These are phyloP conservation scores for Chalciporus sp. DNA, from an alignment of 1,284 basidiomycete genomes.

Conservation along the genomic window DNA sequence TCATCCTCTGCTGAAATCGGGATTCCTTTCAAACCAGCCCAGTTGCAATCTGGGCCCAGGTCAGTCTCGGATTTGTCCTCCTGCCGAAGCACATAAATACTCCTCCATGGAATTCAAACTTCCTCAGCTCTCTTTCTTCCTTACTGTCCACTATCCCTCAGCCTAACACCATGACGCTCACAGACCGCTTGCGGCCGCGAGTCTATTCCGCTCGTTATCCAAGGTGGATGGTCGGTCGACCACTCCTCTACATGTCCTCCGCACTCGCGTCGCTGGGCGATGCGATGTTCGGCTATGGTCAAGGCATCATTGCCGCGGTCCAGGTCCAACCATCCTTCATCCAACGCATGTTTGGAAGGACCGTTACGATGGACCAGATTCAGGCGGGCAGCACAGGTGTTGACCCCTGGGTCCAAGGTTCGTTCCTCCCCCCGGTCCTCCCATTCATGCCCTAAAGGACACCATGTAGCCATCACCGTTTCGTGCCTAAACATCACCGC, in stretches of 20 bases:
- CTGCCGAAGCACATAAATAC: constrained; percentile 27
- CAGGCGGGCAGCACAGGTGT: constrained; percentile 45
- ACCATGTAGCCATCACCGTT: constrained; percentile 50
- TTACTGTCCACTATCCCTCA: constrained; percentile 14
- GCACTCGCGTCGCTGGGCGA: constrained; percentile 56
- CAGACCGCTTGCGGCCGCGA: constrained; percentile 35
- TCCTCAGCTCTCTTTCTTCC: not conserved
- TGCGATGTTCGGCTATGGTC: constrained; percentile 58
- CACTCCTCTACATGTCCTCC: constrained; percentile 51
- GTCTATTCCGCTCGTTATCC: constrained; percentile 50
- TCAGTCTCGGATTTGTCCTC: constrained; percentile 14
- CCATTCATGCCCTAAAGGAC: constrained; percentile 1
- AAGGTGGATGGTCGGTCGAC: constrained; percentile 52
- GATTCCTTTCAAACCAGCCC: constrained; percentile 6
- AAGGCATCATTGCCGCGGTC: constrained; percentile 53
- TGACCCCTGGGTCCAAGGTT: constrained; percentile 50
- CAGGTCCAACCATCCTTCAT: constrained; percentile 58
- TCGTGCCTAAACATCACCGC: constrained; percentile 54
- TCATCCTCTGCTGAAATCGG: not conserved
- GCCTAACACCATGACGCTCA: constrained; percentile 23
- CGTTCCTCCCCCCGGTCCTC: constrained; percentile 6
- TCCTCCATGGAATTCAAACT: not conserved
- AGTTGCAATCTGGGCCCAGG: constrained; percentile 19
- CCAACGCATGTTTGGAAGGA: constrained; percentile 46
- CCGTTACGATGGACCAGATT: constrained; percentile 46